phyloP scores from a whole-genome alignment of 177 flowering plant species.

The Tripterygium wilfordii region DNA sequence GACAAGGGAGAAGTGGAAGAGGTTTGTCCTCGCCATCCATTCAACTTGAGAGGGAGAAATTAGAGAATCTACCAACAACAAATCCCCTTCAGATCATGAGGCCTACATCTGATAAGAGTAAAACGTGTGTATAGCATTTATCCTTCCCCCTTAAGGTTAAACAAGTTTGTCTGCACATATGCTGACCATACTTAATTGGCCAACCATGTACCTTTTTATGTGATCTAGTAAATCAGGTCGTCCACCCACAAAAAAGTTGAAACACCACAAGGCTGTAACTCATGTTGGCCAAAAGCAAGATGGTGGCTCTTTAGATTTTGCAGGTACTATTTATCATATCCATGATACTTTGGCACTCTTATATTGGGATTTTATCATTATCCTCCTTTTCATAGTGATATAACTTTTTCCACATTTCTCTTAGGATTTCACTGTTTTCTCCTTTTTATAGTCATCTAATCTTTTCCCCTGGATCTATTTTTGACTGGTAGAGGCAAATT shows the following conservation, averaged over 20 bases:
- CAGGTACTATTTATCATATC: constrained; percentile 50
- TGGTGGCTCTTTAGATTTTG: constrained; percentile 46
- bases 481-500: no score
- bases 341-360: no score
- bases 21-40: constrained; percentile 23
- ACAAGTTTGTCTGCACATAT: neutral
- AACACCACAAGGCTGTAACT: constrained; percentile 55
- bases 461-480: no score
- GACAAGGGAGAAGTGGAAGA: constrained; percentile 47
- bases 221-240: constrained; percentile 76
- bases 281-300: constrained; percentile 41
- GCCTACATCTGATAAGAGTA: constrained; percentile 39
- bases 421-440: no score
- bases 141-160: neutral
- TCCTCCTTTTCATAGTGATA: no score
- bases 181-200: neutral
- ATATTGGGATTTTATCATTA: no score
- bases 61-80: constrained; percentile 20
- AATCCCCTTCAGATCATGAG: constrained; percentile 30
- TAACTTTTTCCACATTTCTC: no score
- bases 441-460: no score
- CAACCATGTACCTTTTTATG: constrained; percentile 1
- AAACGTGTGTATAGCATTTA: constrained; percentile 27
- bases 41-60: constrained; percentile 28
- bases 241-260: constrained; percentile 62